Conservation (phyloP, 345 rosid species). For the Limnanthes douglasii region DNA sequence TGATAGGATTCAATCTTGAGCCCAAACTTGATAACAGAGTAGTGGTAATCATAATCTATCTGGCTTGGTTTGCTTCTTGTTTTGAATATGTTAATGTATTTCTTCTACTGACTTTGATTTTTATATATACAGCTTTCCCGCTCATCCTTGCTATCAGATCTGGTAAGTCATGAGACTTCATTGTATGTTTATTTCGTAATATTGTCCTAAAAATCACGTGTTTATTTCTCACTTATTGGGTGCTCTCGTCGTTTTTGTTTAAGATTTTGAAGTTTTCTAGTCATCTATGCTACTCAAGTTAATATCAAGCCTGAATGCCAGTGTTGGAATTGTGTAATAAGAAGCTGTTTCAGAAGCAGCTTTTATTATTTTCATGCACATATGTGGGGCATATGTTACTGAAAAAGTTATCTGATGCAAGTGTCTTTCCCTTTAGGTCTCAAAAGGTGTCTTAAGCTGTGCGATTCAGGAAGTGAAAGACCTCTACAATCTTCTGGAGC, state of each 20-base stretch:
- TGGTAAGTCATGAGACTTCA: slow-evolving; percentile 54
- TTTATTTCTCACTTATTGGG: too few relatives aligned
- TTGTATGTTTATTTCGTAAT: not conserved
- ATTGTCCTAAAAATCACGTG: too few relatives aligned
- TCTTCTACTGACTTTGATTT: slow-evolving; percentile 2
- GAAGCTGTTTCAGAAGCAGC: too few relatives aligned
- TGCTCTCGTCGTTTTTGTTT: too few relatives aligned
- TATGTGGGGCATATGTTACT: too few relatives aligned
- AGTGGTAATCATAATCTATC: slow-evolving; percentile 33
- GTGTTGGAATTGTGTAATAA: too few relatives aligned
- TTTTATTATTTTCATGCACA: too few relatives aligned
- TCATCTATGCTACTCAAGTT: too few relatives aligned
- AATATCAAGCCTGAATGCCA: too few relatives aligned
- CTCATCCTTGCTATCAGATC: slow-evolving; percentile 69
- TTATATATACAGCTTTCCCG: slow-evolving; percentile 61
- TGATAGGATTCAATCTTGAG: slow-evolving; percentile 86
- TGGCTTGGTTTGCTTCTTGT: not conserved
- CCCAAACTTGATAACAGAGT: slow-evolving; percentile 79
- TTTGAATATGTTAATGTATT: slow-evolving; percentile 2
- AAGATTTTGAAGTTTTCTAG: too few relatives aligned
- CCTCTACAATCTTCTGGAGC: slow-evolving; percentile 79
- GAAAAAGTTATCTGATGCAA: too few relatives aligned
- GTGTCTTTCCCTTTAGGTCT: slow-evolving; percentile 30
- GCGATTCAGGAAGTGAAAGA: slow-evolving; percentile 97
- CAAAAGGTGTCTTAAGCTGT: slow-evolving; percentile 91